Evolutionary conservation across 1,139 yeast genomes (phyloP), one percentile per base, ranked within the genome.

Genomic region (Protomyces inundatus): DNA sequence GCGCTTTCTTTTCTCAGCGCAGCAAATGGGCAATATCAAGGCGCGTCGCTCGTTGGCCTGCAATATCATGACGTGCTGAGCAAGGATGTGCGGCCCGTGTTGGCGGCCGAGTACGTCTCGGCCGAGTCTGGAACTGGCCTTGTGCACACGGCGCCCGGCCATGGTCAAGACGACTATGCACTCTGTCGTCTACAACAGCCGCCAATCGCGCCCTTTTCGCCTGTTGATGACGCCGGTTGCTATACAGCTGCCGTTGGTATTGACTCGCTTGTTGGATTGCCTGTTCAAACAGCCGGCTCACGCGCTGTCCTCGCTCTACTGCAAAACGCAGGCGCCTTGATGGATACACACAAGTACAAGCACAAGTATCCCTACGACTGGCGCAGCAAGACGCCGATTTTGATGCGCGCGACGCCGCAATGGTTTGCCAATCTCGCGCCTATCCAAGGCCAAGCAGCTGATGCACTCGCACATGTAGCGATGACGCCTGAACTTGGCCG

Each of bases 81-180:
- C 4, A 30, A 9, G 6, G 30, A 6, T 5, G 7, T 16, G n/a
- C 53, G 79, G 67, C 95, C 95, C 0, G 77, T 95, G 4, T 70
- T 91, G 1, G 85, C 84, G 66, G 98, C 95, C 2, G 83, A 81
- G 60, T 96, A 91, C 75, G 98, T 95, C 10, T 84, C 90, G 0
- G 82, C 83, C 61, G 71, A 81, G 1, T 85, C 95, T 0, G 99
- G 99, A 75, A 90, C 98, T 0, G 99, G 98, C 1, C 77, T 95
- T 14, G 99, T 93, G 0, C 99, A 93, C 72, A 88, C 90, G 16
- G 98, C 98, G 0, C 98, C 98, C 1, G 98, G 97, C 0, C 98
- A 93, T 74, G 99, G 99, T 70, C 84, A 86, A 71, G 98, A 95
- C 69, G 99, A 93, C 77, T 91, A 89, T 73, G 71, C 86, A 33